These are phyloP conservation scores for Metarhizium anisopliae DNA, from an alignment of 2,329 filamentous ascomycete genomes.

Conservation along the genomic window DNA sequence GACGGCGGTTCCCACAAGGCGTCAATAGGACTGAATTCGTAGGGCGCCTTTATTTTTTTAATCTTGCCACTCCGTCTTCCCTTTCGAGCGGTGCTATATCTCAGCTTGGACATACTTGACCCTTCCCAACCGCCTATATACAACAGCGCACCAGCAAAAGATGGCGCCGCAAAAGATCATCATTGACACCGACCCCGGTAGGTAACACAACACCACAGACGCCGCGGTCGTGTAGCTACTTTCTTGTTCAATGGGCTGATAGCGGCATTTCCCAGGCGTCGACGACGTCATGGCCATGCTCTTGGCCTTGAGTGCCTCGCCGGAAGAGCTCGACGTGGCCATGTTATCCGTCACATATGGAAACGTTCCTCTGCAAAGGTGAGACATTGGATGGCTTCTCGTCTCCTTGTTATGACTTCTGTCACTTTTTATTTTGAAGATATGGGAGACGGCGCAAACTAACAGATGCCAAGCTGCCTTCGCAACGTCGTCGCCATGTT, in stretches of 20 bases:
- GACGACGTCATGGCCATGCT: constrained; percentile 89
- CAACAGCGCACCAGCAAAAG: neutral
- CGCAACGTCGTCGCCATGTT: constrained; percentile 86
- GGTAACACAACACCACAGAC: constrained; percentile 6
- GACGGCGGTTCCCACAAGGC: too few relatives aligned
- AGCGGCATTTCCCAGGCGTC: constrained; percentile 44
- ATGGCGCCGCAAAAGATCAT: constrained; percentile 75
- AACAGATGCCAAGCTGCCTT: constrained; percentile 53
- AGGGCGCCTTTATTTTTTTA: too few relatives aligned
- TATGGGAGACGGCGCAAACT: neutral
- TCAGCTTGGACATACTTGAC: too few relatives aligned
- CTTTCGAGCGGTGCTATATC: too few relatives aligned
- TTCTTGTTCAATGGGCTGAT: neutral
- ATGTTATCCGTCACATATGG: constrained; percentile 89
- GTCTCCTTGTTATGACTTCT: too few relatives aligned
- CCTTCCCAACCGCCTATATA: too few relatives aligned
- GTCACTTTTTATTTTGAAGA: too few relatives aligned
- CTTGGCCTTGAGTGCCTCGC: constrained; percentile 70
- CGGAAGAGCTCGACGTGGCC: constrained; percentile 77
- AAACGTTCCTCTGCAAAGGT: constrained; percentile 83
- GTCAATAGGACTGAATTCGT: too few relatives aligned
- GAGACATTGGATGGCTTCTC: constrained; percentile 11
- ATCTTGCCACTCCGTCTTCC: too few relatives aligned
- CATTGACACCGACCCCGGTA: constrained; percentile 90
- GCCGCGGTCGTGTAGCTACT: neutral